phyloP scores from a whole-genome alignment of 805 yeast species.

The Maudiozyma saulgeensis region DNA sequence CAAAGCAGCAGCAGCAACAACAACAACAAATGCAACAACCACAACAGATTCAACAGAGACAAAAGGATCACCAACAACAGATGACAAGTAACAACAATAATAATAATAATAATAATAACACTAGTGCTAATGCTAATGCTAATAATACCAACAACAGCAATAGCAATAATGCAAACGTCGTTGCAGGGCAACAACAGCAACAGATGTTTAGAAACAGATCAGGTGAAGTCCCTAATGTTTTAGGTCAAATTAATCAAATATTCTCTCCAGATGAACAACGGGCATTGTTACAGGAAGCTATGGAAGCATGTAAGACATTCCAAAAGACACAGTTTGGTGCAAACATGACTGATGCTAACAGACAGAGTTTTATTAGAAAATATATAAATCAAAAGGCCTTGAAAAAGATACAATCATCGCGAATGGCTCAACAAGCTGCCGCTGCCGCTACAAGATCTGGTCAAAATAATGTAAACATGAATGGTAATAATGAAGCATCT shows the following conservation, averaged over 20 bases:
- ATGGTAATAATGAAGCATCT: slow-evolving; percentile 1
- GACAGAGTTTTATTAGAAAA: slow-evolving; percentile 28
- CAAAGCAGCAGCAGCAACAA: slow-evolving; percentile 16
- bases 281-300: slow-evolving; percentile 28
- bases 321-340: slow-evolving; percentile 26
- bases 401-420: slow-evolving; percentile 26
- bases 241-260: slow-evolving; percentile 28
- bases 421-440: slow-evolving; percentile 20
- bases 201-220: slow-evolving; percentile 22
- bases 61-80: neutral
- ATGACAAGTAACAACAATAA: slow-evolving; percentile 10
- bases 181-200: slow-evolving; percentile 17
- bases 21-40: slow-evolving; percentile 9
- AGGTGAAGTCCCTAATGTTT: slow-evolving; percentile 26
- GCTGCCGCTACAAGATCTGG: slow-evolving; percentile 6
- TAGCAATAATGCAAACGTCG: neutral
- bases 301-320: slow-evolving; percentile 29
- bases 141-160: slow-evolving; percentile 4
- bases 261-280: slow-evolving; percentile 30
- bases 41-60: slow-evolving; percentile 8
- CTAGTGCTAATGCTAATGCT: slow-evolving; percentile 8
- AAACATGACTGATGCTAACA: slow-evolving; percentile 22
- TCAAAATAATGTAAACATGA: slow-evolving; percentile 3
- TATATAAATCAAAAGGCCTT: slow-evolving; percentile 30
- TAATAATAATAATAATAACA: slow-evolving; percentile 3